A percentile compares a stretch with the other conserved stretches of the same genome.
phyloP scores from a whole-genome alignment of 805 yeast species.

The Starmerella kuoi region DNA sequence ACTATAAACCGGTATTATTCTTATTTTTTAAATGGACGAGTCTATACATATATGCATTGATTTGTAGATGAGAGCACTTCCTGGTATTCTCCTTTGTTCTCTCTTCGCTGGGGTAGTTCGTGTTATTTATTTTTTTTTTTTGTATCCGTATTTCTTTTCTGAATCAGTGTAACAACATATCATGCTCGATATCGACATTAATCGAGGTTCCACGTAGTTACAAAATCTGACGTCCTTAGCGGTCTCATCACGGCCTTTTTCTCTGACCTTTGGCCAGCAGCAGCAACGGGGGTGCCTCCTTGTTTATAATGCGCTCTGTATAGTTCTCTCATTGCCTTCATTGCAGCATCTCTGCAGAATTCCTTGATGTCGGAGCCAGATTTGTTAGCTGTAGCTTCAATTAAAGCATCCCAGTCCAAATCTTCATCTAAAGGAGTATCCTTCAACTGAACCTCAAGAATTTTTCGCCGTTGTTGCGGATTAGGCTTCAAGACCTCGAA shows the following conservation, averaged over 20 bases:
- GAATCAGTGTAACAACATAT: too few species aligned
- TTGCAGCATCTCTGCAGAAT: conserved; percentile 84
- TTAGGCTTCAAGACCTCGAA: conserved; percentile 70
- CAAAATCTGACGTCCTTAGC: conserved; percentile 50
- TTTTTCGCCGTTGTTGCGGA: conserved; percentile 52
- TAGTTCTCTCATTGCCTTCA: conserved; percentile 76
- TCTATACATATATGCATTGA: too few species aligned
- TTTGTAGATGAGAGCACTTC: too few species aligned
- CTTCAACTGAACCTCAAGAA: conserved; percentile 53
- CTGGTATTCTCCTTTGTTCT: too few species aligned
- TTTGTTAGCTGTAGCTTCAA: conserved; percentile 52
- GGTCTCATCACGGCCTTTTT: conserved; percentile 43
- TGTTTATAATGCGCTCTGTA: conserved; percentile 33
- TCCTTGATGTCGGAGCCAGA: conserved; percentile 91
- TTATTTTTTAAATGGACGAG: too few species aligned
- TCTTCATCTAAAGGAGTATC: conserved; percentile 50
- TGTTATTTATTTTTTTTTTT: too few species aligned
- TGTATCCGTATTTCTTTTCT: too few species aligned
- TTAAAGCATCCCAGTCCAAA: conserved; percentile 52
- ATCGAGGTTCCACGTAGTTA: conserved; percentile 1
- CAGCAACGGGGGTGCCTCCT: too few species aligned
- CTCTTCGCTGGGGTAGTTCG: too few species aligned
- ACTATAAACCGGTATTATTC: too few species aligned
- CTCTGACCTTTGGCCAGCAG: too few species aligned
- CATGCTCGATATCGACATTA: background rate